Evolutionary conservation across 1,284 basidiomycete species (phyloP).

Genomic region (Fomitiporia mediterranea): DNA sequence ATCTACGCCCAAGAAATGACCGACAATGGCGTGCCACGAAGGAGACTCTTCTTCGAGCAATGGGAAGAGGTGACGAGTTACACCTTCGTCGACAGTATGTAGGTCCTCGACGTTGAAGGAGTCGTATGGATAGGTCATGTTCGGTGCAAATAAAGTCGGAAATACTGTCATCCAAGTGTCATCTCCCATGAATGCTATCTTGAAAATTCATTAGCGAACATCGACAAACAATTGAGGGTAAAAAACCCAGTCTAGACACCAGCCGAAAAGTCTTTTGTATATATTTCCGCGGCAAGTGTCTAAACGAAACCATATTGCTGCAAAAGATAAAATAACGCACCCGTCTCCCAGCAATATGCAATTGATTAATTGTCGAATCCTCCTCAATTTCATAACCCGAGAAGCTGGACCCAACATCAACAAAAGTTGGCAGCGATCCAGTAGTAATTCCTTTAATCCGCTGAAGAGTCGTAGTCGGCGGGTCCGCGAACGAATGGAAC

Average conservation of each 20-base stretch:
- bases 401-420: constrained; percentile 92
- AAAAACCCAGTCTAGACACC: neutral
- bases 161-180: constrained; percentile 96
- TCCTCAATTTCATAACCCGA: constrained; percentile 82
- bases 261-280: too few relatives aligned
- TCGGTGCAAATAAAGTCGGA: constrained; percentile 65
- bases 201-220: neutral
- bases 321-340: constrained; percentile 36
- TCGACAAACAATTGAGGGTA: neutral
- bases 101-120: constrained; percentile 99
- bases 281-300: neutral
- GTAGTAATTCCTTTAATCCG: constrained; percentile 95
- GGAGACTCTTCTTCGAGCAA: constrained; percentile 52
- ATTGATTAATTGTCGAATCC: constrained; percentile 74
- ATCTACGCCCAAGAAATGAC: constrained; percentile 96
- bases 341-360: constrained; percentile 49
- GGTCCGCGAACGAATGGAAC: constrained; percentile 88
- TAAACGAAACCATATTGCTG: neutral
- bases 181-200: constrained; percentile 89
- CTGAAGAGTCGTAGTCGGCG: constrained; percentile 94
- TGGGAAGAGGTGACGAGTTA: constrained; percentile 79
- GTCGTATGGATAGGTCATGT: constrained; percentile 82
- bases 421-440: constrained; percentile 93
- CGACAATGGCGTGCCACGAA: constrained; percentile 83
- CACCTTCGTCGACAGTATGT: constrained; percentile 92